These are phyloP conservation scores for Cryptosporidium tyzzeri DNA, from an alignment of 169 alveolate genomes.

Conservation along the genomic window DNA sequence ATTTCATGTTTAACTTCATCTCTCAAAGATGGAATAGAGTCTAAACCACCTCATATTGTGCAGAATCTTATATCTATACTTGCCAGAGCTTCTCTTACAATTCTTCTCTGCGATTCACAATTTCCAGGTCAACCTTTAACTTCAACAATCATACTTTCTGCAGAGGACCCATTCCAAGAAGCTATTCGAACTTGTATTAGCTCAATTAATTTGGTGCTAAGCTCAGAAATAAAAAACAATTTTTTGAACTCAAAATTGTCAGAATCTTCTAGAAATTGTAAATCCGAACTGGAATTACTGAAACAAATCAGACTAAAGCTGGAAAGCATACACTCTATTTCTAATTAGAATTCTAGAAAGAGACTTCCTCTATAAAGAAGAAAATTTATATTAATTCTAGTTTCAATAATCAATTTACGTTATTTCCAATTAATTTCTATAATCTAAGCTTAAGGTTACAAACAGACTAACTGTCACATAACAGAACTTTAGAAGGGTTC, in stretches of 20 bases:
- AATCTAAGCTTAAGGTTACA: not conserved
- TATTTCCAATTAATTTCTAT: not conserved
- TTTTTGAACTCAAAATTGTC: slow-evolving; percentile 17
- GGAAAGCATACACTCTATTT: slow-evolving; percentile 1
- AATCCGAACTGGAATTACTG: slow-evolving; percentile 42
- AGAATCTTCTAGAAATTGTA: not conserved
- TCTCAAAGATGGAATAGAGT: slow-evolving; percentile 43
- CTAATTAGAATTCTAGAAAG: not conserved
- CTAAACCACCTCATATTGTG: not conserved
- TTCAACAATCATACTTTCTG: slow-evolving; percentile 5
- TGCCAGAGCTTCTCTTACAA: slow-evolving; percentile 30
- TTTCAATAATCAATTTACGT: not conserved
- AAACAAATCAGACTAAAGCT: slow-evolving; percentile 5
- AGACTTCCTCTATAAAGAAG: too few species aligned
- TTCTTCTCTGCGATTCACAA: not conserved
- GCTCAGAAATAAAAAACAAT: slow-evolving; percentile 11
- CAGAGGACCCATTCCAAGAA: slow-evolving; percentile 42
- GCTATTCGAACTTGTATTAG: slow-evolving; percentile 23
- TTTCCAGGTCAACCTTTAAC: not conserved
- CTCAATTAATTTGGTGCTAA: slow-evolving; percentile 1
- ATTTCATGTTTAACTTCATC: slow-evolving; percentile 25
- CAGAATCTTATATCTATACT: slow-evolving; percentile 1
- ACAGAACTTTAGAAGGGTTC: slow-evolving; percentile 12
- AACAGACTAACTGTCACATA: not conserved
- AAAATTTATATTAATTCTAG: slow-evolving; percentile 5